Evolutionary conservation across 371 early-diverging fungal genomes (phyloP), one percentile per base, ranked within the genome.

Genomic region (Mortierella sp.): DNA sequence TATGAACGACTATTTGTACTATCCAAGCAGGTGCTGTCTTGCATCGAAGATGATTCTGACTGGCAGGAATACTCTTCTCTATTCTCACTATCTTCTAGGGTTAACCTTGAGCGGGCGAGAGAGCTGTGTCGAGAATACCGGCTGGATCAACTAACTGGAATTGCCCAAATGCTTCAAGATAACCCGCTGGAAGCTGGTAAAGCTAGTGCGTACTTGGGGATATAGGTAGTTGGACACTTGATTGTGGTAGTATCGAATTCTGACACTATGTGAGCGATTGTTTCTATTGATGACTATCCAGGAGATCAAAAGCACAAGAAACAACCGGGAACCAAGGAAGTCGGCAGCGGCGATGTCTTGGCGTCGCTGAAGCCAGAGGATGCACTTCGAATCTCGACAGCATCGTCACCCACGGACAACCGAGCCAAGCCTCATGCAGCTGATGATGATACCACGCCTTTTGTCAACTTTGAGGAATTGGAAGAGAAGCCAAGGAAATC

Each of bases 101-200:
- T 85, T 17, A 82, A 83, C 5, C 56, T 85, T 45, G 68, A 71
- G 14, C 77, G 83, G 55, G 85, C 85, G 13, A 79, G 85, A 24
- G 85, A 83, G 55, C 65, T 85, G 24, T 79, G 81, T 14, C 81
- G 81, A 48, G 85, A 83, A 58, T 85, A 82, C 54, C 79, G 81
- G 21, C 70, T 85, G 52, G 85, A 82, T 52, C 60, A 79, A 27
- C 68, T 80, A 1, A 78, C 80, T 12, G 83, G 85, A 6, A 55
- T 85, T 28, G 74, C 78, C 8, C 81, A 80, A 47, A 70, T 85
- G 50, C 64, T 85, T 41, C 81, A 82, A 45, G 83, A 85, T 57
- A 66, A 82, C 24, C 83, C 83, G 3, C 43, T 79, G 63, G 48
- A 54, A 10, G 67, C 56, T 1, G 29, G 47, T 43, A 46, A 54